Evolutionary conservation across 495 filamentous ascomycete species (phyloP), one percentile per base, ranked within the genome.

Genomic region (Daldinia childiae): DNA sequence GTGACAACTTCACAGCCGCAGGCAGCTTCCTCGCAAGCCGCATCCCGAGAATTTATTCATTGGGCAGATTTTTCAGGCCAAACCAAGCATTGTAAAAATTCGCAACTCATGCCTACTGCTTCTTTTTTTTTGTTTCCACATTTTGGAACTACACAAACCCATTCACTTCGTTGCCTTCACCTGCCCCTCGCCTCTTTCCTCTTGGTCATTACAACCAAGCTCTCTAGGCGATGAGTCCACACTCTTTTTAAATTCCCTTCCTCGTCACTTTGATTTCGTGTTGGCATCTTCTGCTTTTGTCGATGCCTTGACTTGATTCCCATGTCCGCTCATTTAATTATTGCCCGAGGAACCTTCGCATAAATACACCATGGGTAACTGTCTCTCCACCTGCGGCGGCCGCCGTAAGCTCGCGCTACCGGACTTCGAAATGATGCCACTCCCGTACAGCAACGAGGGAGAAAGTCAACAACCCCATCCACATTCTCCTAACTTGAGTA

Each of bases 321-420:
- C 4, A 17, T 36, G 36, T 36, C 54, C 17, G 6, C 7, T 57
- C 54, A 11, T 57, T 57, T 12, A 15, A 4, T 19, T 12, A 36
- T 32, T 29, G 7, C 52, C 9, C 4, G 1, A 17, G 27, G 14
- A 56, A 29, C 4, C n/a, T 34, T 36, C 14, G 3, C 3, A 2
- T 21, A 21, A 15, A 36, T 30, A 6, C 56, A 43, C 19, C 15
- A 67, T 67, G 64, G 57, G 64, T 61, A 67, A 67, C 24, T 61
- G 57, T 32, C 11, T 67, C 0, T 67, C 64, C 6, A 45, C 34
- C 12, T 39, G 26, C n/a, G n/a, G 45, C 45, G 43, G 45, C 26
- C 29, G 29, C 5, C 30, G 8, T 11, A 43, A 54, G 26, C 17
- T 12, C 26, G 4, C 21, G 6, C 17, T 32, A 17, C 17, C 9